Evolutionary conservation across 2,329 filamentous ascomycete species (phyloP).

Genomic region (Ceratocystiopsis minuta): DNA sequence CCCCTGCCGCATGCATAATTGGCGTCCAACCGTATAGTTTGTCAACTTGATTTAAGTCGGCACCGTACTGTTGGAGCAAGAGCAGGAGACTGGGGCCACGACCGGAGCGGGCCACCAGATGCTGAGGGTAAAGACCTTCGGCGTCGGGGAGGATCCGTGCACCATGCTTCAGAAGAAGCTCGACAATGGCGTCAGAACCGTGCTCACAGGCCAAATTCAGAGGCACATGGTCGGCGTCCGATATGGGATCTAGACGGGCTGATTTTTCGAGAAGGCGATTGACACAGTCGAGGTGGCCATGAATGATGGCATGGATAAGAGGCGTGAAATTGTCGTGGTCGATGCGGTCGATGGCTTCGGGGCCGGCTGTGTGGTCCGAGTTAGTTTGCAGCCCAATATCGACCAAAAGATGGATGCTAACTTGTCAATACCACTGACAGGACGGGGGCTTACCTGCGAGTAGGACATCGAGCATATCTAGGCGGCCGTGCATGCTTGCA

Average conservation of each 20-base stretch:
- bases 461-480: conserved; percentile 64
- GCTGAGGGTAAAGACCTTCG: conserved; percentile 91
- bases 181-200: conserved; percentile 68
- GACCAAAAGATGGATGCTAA: too few relatives aligned
- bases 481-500: conserved; percentile 80
- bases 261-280: conserved; percentile 57
- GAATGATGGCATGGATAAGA: conserved; percentile 85
- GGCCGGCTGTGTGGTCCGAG: conserved; percentile 30
- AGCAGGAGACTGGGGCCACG: conserved; percentile 63
- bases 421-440: too few relatives aligned
- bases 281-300: conserved; percentile 66
- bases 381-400: too few relatives aligned
- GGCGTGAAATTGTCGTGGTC: conserved; percentile 97
- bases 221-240: conserved; percentile 81
- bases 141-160: conserved; percentile 82
- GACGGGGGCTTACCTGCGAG: conserved; percentile 33
- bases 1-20: conserved; percentile 86
- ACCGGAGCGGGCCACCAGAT: conserved; percentile 80
- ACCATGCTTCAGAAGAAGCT: conserved; percentile 63
- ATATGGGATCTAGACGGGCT: conserved; percentile 70
- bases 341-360: conserved; percentile 64
- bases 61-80: conserved; percentile 68
- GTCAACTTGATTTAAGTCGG: conserved; percentile 79
- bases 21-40: conserved; percentile 97
- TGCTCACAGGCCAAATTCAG: conserved; percentile 91